phyloP scores from a whole-genome alignment of 2,329 filamentous ascomycete genomes.

The Epichloe sylvatica region DNA sequence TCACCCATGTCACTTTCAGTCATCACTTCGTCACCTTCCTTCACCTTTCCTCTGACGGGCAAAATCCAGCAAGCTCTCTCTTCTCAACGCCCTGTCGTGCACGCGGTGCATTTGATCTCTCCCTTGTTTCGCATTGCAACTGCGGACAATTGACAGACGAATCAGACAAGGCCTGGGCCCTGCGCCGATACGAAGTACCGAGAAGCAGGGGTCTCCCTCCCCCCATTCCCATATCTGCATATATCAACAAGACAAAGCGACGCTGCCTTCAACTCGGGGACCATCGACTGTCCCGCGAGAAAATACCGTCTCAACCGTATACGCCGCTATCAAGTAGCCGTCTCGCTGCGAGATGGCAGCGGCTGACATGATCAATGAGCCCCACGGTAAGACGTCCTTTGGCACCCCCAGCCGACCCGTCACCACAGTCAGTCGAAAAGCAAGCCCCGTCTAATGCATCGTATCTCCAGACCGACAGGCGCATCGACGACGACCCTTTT shows the following conservation, averaged over 20 bases:
- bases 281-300: neutral
- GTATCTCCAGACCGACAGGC: conserved; percentile 45
- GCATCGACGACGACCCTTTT: conserved; percentile 70
- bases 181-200: neutral
- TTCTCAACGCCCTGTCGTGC: too few species aligned
- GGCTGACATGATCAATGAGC: conserved; percentile 5
- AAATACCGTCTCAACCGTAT: neutral
- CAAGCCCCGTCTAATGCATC: conserved; percentile 18
- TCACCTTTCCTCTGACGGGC: neutral
- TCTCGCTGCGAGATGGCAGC: conserved; percentile 2
- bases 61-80: neutral
- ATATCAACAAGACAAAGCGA: neutral
- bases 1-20: neutral
- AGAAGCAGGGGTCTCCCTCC: neutral
- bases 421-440: neutral
- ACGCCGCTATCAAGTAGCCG: neutral
- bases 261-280: neutral
- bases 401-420: too few species aligned
- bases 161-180: neutral
- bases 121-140: neutral
- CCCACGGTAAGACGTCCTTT: conserved; percentile 2
- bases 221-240: neutral
- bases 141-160: neutral
- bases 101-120: too few species aligned
- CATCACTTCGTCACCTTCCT: neutral